Base-by-base conservation (phyloP, 192 early-diverging fungal species). In the Gryganskiella cystojenkinii region DNA sequence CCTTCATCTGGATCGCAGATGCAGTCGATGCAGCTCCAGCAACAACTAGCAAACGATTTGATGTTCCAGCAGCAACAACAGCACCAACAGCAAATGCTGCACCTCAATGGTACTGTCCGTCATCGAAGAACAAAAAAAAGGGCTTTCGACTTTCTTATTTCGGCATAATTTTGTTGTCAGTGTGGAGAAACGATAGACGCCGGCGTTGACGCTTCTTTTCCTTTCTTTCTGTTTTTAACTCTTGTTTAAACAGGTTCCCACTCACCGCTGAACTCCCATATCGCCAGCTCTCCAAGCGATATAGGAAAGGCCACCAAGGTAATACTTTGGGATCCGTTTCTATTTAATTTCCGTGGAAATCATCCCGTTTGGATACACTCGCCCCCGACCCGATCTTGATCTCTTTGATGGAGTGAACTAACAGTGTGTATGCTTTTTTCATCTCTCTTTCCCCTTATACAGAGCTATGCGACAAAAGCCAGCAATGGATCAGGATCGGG, bases 391-490 rank as follows among this genome's bases (percentile, higher is more conserved):
- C 3, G 19, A 11, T 52, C 30, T 35, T 20, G 15, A 42, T 47
- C 24, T 7, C 27, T 28, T 22, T 22, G n/a, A 47, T 46, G 46
- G 19, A n/a, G n/a, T n/a, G n/a, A n/a, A n/a, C n/a, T n/a, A n/a
- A n/a, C n/a, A n/a, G n/a, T n/a, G n/a, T n/a, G n/a, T 45, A 4
- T 28, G 24, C 45, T 46, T 8, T 33, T 53, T 19, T 53, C 53
- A 22, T 11, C 49, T 1, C 49, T 11, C 20, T 17, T n/a, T 30
- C 14, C 40, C 2, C 10, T 19, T 11, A 5, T 13, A 22, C 69
- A 82, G 81, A 82, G 71, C 46, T 82, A 74, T 50, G 73, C 70
- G 46, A 79, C 70, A 61, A 82, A 82, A 61, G 70, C 70, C 19
- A 62, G 81, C 47, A 75, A 71, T 57, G 70, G 56, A 66, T 63